These are phyloP conservation scores for Lepidium sativum DNA, from an alignment of 345 rosid genomes.

Conservation along the genomic window DNA sequence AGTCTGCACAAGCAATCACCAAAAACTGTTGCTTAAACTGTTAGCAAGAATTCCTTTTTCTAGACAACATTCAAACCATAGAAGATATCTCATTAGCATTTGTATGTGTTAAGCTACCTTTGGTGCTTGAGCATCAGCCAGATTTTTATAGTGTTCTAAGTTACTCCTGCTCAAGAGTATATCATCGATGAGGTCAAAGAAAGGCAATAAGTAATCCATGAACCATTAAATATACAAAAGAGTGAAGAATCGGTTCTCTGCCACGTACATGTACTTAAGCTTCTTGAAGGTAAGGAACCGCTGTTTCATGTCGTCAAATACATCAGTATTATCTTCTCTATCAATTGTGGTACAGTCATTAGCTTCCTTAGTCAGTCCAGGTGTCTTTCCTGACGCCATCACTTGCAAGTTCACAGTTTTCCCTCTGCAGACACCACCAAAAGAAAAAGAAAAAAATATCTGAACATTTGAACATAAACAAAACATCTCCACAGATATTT, in stretches of 20 bases:
- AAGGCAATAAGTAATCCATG: not conserved
- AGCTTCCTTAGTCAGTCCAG: conserved; percentile 26
- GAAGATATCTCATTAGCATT: not conserved
- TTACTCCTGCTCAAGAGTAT: conserved; percentile 49
- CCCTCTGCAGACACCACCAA: conserved; percentile 10
- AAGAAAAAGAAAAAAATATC: not conserved
- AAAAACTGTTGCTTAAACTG: conserved; percentile 57
- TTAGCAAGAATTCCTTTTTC: conserved; percentile 17
- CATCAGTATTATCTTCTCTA: conserved; percentile 28
- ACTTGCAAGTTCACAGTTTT: conserved; percentile 13
- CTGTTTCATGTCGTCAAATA: conserved; percentile 59
- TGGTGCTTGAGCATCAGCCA: conserved; percentile 74
- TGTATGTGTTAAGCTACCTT: conserved; percentile 37
- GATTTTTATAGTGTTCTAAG: conserved; percentile 50
- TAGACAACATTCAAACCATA: not conserved
- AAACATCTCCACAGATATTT: not conserved
- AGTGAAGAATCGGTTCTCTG: not conserved
- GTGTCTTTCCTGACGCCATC: conserved; percentile 22
- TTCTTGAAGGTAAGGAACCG: conserved; percentile 63
- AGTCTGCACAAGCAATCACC: conserved; percentile 97
- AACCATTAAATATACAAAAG: conserved; percentile 30
- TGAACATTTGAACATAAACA: not conserved
- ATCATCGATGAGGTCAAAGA: not conserved
- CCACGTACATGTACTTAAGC: conserved; percentile 59
- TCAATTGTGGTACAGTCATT: conserved; percentile 7